These are phyloP conservation scores for Phialocephala sp. DNA, from an alignment of 2,329 filamentous ascomycete genomes.

Conservation along the genomic window DNA sequence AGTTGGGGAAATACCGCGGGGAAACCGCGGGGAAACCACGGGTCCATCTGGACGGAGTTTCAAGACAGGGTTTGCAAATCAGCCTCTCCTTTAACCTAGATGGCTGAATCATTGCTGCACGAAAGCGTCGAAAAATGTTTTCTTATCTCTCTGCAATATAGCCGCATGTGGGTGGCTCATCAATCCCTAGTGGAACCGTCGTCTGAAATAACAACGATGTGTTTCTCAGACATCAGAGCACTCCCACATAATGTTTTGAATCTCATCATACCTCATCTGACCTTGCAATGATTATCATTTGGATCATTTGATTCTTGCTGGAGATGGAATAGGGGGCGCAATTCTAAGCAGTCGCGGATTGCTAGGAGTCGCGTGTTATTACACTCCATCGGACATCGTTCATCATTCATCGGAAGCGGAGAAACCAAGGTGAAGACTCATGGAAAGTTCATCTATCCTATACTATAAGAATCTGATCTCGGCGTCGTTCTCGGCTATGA, in stretches of 20 bases:
- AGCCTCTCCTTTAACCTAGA: conserved; percentile 15
- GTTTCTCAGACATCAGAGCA: background rate
- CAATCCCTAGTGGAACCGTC: background rate
- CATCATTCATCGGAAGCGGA: background rate
- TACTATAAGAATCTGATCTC: background rate
- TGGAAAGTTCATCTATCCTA: conserved; percentile 11
- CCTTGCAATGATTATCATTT: too few species aligned
- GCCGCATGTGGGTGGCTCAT: conserved; percentile 5
- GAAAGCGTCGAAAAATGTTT: conserved; percentile 1
- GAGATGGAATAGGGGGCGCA: too few species aligned
- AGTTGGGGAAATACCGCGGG: conserved; percentile 24
- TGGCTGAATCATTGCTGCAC: conserved; percentile 13
- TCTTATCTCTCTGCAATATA: conserved; percentile 2
- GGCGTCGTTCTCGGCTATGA: conserved; percentile 5
- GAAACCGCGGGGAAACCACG: conserved; percentile 21
- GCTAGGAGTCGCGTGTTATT: conserved; percentile 10
- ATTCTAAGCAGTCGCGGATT: background rate
- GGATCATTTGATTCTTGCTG: too few species aligned
- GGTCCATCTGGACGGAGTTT: conserved; percentile 27
- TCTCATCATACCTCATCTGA: background rate
- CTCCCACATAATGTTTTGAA: background rate
- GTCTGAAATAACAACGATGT: background rate
- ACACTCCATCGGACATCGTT: background rate
- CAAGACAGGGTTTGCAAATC: conserved; percentile 11
- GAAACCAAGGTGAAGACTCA: background rate